Conservation (phyloP, 257 asterid species). For the Agastache rugosa region DNA sequence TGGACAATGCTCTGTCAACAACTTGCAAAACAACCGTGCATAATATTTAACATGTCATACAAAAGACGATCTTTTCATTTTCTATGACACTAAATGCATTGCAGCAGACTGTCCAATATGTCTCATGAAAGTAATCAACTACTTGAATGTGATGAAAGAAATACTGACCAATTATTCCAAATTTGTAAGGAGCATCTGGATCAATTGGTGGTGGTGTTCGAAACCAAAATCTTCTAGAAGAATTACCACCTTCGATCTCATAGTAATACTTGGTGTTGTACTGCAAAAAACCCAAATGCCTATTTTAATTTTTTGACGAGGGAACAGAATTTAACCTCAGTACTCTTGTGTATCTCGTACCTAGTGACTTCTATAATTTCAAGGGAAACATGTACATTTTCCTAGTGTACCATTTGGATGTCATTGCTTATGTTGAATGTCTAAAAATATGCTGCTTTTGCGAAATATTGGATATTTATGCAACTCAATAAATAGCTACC, state of each 20-base stretch:
- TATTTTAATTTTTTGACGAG: neutral
- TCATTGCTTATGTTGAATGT: neutral
- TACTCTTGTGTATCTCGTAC: neutral
- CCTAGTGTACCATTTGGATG: neutral
- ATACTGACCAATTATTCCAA: constrained; percentile 83
- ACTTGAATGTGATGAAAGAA: constrained; percentile 1
- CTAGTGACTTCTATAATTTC: neutral
- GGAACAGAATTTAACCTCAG: constrained; percentile 4
- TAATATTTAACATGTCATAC: neutral
- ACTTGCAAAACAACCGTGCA: neutral
- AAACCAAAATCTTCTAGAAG: constrained; percentile 87
- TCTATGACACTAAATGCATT: neutral
- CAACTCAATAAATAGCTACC: constrained; percentile 47
- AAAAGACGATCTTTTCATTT: neutral
- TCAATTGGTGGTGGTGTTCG: constrained; percentile 73
- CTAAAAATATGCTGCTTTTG: neutral
- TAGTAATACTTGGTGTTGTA: constrained; percentile 72
- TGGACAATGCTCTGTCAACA: neutral
- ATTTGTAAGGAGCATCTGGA: constrained; percentile 79
- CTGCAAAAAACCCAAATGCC: constrained; percentile 46
- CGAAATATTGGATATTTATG: neutral
- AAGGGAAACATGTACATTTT: neutral
- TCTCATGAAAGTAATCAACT: neutral
- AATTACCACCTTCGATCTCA: constrained; percentile 72
- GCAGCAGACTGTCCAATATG: neutral